Conservation (phyloP, 352 stramenopile species). For the Phytophthora uliginosa region DNA sequence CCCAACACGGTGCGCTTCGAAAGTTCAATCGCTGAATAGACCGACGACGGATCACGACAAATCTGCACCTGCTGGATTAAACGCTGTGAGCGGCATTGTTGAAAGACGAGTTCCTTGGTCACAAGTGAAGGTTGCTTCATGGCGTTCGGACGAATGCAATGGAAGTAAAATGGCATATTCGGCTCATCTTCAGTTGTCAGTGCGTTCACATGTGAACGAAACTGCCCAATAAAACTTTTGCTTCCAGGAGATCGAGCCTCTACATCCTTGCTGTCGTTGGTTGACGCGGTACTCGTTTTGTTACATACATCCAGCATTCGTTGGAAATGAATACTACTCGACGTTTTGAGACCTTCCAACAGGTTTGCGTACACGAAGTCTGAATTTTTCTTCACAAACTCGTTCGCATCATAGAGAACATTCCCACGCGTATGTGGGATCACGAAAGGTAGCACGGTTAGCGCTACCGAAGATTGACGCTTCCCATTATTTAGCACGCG, state of each 20-base stretch:
- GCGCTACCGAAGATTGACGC: not conserved
- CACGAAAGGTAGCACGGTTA: constrained; percentile 48
- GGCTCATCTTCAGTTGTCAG: constrained; percentile 24
- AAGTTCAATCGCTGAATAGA: constrained; percentile 42
- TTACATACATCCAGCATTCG: constrained; percentile 35
- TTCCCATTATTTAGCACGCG: constrained; percentile 18
- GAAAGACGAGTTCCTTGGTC: constrained; percentile 37
- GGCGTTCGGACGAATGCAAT: constrained; percentile 59
- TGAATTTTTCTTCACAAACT: constrained; percentile 82
- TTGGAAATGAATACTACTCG: constrained; percentile 34
- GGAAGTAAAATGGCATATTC: constrained; percentile 59
- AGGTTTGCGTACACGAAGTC: constrained; percentile 60
- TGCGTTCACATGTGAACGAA: constrained; percentile 49
- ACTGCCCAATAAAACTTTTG: constrained; percentile 52
- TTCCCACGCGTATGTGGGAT: constrained; percentile 59
- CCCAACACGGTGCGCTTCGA: constrained; percentile 30
- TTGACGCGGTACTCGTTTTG: not conserved
- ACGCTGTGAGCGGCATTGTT: constrained; percentile 48
- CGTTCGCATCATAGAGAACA: constrained; percentile 66
- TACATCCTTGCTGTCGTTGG: constrained; percentile 3
- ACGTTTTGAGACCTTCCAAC: constrained; percentile 42
- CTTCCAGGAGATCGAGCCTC: constrained; percentile 17
- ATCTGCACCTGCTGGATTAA: constrained; percentile 44
- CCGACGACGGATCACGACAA: constrained; percentile 15
- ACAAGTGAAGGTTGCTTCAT: constrained; percentile 37